Conservation (phyloP, 176 grass and related monocot species). For the Eleusine indica region DNA sequence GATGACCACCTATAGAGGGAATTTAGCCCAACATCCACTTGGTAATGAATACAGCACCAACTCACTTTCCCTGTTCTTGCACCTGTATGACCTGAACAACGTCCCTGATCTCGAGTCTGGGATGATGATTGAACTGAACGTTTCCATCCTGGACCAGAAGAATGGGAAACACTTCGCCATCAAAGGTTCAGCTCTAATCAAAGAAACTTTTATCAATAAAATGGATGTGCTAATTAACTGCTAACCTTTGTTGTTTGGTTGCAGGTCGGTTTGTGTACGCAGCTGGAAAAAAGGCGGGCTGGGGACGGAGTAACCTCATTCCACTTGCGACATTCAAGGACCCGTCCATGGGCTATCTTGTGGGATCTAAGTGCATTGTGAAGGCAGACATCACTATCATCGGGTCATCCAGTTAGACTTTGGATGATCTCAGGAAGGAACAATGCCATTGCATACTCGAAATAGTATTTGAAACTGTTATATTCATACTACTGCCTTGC, state of each 20-base stretch:
- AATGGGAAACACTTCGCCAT: neutral
- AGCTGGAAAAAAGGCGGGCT: neutral
- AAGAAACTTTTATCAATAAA: neutral
- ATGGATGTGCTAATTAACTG: no score
- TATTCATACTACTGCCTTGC: no score
- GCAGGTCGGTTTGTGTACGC: slow-evolving; percentile 4
- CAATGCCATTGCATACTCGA: neutral
- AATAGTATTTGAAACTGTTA: no score
- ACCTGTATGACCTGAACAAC: neutral
- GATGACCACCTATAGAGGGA: no score
- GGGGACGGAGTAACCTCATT: slow-evolving; percentile 39
- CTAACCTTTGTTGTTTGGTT: neutral
- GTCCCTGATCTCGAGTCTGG: neutral
- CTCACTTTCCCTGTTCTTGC: slow-evolving; percentile 23
- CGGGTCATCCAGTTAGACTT: slow-evolving; percentile 26
- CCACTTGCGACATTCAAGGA: neutral
- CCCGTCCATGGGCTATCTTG: slow-evolving; percentile 20
- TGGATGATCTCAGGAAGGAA: no score
- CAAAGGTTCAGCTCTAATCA: slow-evolving; percentile 14
- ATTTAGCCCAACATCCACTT: neutral
- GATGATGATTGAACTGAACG: slow-evolving; percentile 12
- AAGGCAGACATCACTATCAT: slow-evolving; percentile 34
- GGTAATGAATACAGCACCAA: slow-evolving; percentile 13
- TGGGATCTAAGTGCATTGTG: slow-evolving; percentile 13
- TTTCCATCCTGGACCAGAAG: slow-evolving; percentile 27